Evolutionary conservation across 2,329 filamentous ascomycete species (phyloP).

Genomic region (Cercospora canescens): DNA sequence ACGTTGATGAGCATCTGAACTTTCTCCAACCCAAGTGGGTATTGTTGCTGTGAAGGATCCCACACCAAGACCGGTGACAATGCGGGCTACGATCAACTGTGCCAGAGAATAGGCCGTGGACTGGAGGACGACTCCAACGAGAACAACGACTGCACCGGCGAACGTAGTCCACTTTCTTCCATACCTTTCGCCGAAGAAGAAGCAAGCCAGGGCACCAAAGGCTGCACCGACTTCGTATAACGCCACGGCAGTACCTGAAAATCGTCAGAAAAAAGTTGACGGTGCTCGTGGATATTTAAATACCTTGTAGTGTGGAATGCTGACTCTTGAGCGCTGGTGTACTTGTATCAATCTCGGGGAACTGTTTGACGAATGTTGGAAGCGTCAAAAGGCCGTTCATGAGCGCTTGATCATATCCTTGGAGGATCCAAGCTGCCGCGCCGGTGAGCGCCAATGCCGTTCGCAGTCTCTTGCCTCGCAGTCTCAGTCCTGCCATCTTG

Average conservation of each 20-base stretch:
- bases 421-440: conserved; percentile 22
- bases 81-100: conserved; percentile 54
- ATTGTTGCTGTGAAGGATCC: conserved; percentile 28
- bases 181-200: conserved; percentile 43
- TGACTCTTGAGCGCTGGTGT: conserved; percentile 18
- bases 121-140: conserved; percentile 44
- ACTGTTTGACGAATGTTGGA: conserved; percentile 40
- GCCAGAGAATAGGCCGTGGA: conserved; percentile 39
- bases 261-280: not conserved
- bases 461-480: conserved; percentile 21
- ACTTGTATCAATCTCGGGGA: conserved; percentile 40
- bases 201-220: conserved; percentile 38
- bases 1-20: conserved; percentile 23
- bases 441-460: conserved; percentile 26
- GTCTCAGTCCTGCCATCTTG: not conserved
- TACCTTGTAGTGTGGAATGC: conserved; percentile 30
- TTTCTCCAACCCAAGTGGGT: conserved; percentile 25
- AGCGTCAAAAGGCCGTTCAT: conserved; percentile 46
- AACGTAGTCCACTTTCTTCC: conserved; percentile 47
- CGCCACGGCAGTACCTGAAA: conserved; percentile 35
- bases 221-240: conserved; percentile 33
- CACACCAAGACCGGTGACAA: conserved; percentile 51
- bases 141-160: conserved; percentile 40
- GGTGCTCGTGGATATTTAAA: not conserved
- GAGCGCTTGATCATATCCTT: conserved; percentile 38